Evolutionary conservation across 2,329 filamentous ascomycete species (phyloP), one percentile per base, ranked within the genome.

Genomic region (Aureobasidium sp.): DNA sequence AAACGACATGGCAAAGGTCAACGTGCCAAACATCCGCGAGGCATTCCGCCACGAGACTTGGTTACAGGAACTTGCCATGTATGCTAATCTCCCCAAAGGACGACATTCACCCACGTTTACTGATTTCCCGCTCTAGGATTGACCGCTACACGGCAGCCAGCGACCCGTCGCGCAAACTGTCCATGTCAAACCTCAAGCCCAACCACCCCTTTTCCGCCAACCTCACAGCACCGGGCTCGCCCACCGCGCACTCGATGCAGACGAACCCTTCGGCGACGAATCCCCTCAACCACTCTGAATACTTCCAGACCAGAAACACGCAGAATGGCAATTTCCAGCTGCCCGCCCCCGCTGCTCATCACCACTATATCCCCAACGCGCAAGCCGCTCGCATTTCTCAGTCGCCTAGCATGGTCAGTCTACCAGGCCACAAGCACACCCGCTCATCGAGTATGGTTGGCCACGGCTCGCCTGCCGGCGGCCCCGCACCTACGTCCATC

Each of bases 1-100:
- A 15, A 99, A 99, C 67, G 87, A 88, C 66, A 94, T 97, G 83
- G 88, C 89, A 57, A 97, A 97, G 77, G 96, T 91, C 63, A 99
- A 99, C 72, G 90, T 99, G 8, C 94, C 94, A 3, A 91, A 97
- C 74, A 88, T 96, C 64, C 84, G 94, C 61, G 90, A 95, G 72
- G 89, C 90, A 53, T 99, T 95, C 72, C 82, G 94, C 62, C 86
- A 96, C 69, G 88, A 95, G 70, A 97, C 93, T 0, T 79, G 95
- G 69, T 76, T 87, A 61, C 88, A 93, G 70, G 94, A 99, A 76
- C 81, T 90, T 68, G 83, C 87, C 56, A 89, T 97, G 93, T 93
- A 78, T 81, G 86, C 79, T 61, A 39, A 27, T 37, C 51, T 44
- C 12, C 45, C 52, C 22, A 29, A 36, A 9, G 20, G 36, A n/a